Conservation (phyloP, 2,329 filamentous ascomycete genomes). For the Stylonectria norvegica region DNA sequence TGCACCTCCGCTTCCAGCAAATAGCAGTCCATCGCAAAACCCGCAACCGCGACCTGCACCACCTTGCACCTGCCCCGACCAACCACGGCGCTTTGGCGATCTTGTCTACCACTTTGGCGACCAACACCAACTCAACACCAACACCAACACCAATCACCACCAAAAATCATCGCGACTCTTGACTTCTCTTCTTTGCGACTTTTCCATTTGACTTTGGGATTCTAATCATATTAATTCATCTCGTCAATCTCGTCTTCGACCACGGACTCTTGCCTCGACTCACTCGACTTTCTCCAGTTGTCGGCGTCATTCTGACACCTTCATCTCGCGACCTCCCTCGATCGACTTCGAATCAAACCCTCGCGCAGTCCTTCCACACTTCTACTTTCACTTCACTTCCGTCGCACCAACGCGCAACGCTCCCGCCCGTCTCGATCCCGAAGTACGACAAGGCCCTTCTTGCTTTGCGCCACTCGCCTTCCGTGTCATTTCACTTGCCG, state of each 20-base stretch:
- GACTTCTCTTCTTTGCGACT: slow-evolving; percentile 6
- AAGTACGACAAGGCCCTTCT: too few relatives aligned
- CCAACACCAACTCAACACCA: not conserved
- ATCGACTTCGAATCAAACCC: too few relatives aligned
- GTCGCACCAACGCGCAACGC: too few relatives aligned
- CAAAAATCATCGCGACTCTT: not conserved
- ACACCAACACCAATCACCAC: slow-evolving; percentile 8
- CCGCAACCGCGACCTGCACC: not conserved
- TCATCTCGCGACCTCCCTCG: too few relatives aligned
- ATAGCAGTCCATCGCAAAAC: slow-evolving; percentile 12
- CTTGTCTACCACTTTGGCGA: not conserved
- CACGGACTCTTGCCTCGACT: too few relatives aligned
- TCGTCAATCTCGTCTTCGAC: too few relatives aligned
- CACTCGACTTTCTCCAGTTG: too few relatives aligned
- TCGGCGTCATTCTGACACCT: too few relatives aligned
- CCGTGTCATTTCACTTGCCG: not conserved
- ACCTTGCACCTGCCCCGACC: not conserved
- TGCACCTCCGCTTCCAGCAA: slow-evolving; percentile 4
- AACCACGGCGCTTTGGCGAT: not conserved
- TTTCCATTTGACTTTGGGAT: slow-evolving; percentile 12
- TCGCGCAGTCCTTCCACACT: too few relatives aligned
- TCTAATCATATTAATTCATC: too few relatives aligned
- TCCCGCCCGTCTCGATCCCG: too few relatives aligned
- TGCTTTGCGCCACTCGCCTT: not conserved
- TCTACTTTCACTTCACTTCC: too few relatives aligned